Percentiles rank a stretch among this genome's conserved stretches.
These are phyloP conservation scores for Fusarium fujikuroi DNA, from an alignment of 2,329 filamentous ascomycete species.

Conservation along the genomic window DNA sequence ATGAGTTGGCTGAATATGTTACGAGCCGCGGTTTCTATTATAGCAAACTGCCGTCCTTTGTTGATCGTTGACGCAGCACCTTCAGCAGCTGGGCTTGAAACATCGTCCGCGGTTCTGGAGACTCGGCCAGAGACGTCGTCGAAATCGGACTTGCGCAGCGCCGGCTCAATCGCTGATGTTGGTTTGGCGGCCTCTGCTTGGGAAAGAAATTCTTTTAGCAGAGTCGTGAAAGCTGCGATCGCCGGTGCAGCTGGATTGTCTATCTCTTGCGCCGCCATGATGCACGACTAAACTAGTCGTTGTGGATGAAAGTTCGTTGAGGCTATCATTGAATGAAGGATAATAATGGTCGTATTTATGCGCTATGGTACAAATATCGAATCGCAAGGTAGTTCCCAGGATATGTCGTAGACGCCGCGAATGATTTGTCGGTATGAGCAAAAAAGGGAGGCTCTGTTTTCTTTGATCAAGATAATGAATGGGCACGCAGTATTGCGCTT, in stretches of 20 bases:
- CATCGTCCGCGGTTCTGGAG: constrained; percentile 48
- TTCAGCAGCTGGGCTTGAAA: constrained; percentile 43
- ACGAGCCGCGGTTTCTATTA: constrained; percentile 86
- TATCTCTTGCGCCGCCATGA: constrained; percentile 62
- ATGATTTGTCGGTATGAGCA: not conserved
- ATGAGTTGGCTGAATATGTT: constrained; percentile 82
- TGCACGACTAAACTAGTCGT: constrained; percentile 34
- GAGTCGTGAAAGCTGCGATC: constrained; percentile 62
- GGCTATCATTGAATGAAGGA: constrained; percentile 18
- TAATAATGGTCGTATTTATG: not conserved
- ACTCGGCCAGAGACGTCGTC: constrained; percentile 60
- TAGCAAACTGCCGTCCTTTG: constrained; percentile 67
- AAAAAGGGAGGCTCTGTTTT: not conserved
- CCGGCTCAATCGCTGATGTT: constrained; percentile 74
- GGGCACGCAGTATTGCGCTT: constrained; percentile 11
- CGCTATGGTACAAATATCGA: not conserved
- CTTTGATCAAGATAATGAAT: constrained; percentile 10
- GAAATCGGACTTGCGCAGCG: constrained; percentile 76
- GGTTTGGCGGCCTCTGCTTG: constrained; percentile 70
- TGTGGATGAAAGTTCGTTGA: constrained; percentile 12
- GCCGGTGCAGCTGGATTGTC: constrained; percentile 61
- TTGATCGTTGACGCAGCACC: constrained; percentile 54
- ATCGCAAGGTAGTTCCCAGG: not conserved
- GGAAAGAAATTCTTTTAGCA: constrained; percentile 67
- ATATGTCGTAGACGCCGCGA: not conserved